Base-by-base conservation (phyloP, 768 basidiomycete genomes). In the Dendrothele bispora region DNA sequence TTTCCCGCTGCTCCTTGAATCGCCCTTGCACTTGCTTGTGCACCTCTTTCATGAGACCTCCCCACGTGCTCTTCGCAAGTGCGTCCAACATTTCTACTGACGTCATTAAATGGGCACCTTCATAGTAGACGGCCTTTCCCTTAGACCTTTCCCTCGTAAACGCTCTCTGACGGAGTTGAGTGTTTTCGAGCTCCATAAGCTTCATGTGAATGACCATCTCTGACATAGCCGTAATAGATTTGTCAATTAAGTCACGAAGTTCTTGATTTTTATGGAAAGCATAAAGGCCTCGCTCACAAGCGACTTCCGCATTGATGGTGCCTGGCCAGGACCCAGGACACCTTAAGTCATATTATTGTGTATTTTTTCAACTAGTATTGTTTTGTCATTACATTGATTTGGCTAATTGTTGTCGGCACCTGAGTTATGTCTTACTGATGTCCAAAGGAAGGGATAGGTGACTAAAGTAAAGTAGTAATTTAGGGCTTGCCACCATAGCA, bases 151-250 rank as follows among this genome's bases (percentile, higher is more conserved):
- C 38, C 21, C 21, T 48, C 3, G 35, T 27, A 45, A 55, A 62
- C n/a, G 59, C n/a, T 18, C 50, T 43, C 43, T 58, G 38, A 1
- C 60, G 43, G 28, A 67, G 38, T 34, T 49, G 21, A 35, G 55
- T 57, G 51, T 67, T 68, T 48, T 68, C 63, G 0, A 35, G 26
- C 20, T 64, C 63, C 60, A 68, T 64, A 3, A 68, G 46, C 32
- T 46, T 34, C 48, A 51, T 62, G 20, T 43, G 50, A 6, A 62
- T 57, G 18, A 56, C 48, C 21, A 61, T 60, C 5, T 20, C 35
- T 21, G 55, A 53, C 22, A 66, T 48, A 29, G 61, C 55, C 10
- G 41, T 39, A 27, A 46, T 18, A 8, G 58, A 53, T 5, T 24
- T 17, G 2, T 18, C 24, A 5, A 58, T 48, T 26, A 57, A 49